phyloP scores from a whole-genome alignment of 164 flowering plant genomes.

The Echeveria elegans region DNA sequence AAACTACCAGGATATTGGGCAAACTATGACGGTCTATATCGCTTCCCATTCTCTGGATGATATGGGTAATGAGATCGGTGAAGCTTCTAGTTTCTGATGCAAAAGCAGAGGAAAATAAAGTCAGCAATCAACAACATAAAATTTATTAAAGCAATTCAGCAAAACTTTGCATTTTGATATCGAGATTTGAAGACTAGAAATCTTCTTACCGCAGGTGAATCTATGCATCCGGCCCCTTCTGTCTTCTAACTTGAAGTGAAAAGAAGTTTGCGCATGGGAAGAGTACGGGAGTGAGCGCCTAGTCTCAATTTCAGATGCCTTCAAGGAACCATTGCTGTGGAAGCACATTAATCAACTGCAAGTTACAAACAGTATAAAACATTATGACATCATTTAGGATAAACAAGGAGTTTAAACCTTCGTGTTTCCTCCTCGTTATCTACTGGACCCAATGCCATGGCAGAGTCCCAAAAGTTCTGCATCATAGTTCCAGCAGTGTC shows the following conservation, averaged over 20 bases:
- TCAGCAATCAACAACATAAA: not conserved
- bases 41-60: conserved; percentile 83
- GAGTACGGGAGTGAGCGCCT: conserved; percentile 31
- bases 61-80: conserved; percentile 36
- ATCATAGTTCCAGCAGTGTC: conserved; percentile 68
- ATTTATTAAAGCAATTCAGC: not conserved
- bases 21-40: conserved; percentile 73
- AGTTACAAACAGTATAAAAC: conserved; percentile 11
- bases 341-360: conserved; percentile 4
- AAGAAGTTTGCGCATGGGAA: conserved; percentile 28
- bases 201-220: conserved; percentile 65
- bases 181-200: not conserved
- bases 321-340: conserved; percentile 73
- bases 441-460: conserved; percentile 58
- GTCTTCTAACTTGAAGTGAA: conserved; percentile 82
- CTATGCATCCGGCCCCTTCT: conserved; percentile 86
- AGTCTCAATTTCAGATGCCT: conserved; percentile 57
- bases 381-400: not conserved
- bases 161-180: not conserved
- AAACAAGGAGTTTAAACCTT: conserved; percentile 31
- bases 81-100: not conserved
- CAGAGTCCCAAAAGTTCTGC: conserved; percentile 97
- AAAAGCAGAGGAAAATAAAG: not conserved
- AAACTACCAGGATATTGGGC: conserved; percentile 75
- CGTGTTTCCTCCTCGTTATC: conserved; percentile 78